A percentile compares a stretch with the other conserved stretches of the same genome.
Evolutionary conservation across 2,329 filamentous ascomycete genomes (phyloP).

Genomic region (Microascus cirrosus): DNA sequence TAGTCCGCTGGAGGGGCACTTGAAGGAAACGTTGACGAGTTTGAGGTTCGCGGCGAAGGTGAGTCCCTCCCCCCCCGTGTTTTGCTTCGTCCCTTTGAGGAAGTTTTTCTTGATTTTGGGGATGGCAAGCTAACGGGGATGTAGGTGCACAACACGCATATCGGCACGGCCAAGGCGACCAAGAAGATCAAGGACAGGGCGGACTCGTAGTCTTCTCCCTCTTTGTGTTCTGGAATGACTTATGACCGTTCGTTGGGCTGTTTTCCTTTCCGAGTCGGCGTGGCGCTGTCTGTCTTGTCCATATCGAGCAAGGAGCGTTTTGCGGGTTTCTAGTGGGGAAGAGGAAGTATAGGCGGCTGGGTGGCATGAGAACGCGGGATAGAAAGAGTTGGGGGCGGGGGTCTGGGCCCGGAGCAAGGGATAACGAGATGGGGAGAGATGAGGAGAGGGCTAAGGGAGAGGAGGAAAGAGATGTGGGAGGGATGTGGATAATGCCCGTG

Average conservation of each 20-base stretch:
- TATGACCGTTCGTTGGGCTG: not conserved
- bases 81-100: too few relatives aligned
- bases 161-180: constrained; percentile 74
- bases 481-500: not conserved
- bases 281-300: too few relatives aligned
- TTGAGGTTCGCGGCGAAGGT: constrained; percentile 94
- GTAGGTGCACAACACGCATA: constrained; percentile 78
- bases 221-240: not conserved
- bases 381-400: not conserved
- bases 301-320: not conserved
- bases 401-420: too few relatives aligned
- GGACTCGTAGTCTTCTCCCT: not conserved
- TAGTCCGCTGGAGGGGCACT: constrained; percentile 78
- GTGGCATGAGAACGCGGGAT: not conserved
- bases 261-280: not conserved
- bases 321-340: not conserved
- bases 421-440: not conserved
- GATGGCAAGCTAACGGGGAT: not conserved
- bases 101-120: constrained; percentile 6
- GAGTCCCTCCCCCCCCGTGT: not conserved
- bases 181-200: constrained; percentile 39
- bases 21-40: constrained; percentile 88
- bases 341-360: not conserved
- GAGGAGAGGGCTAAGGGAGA: not conserved
- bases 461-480: not conserved